A percentile compares a stretch with the other conserved stretches of the same genome.
phyloP scores from a whole-genome alignment of 2,329 filamentous ascomycete species.

The Knoxdaviesia proteae region DNA sequence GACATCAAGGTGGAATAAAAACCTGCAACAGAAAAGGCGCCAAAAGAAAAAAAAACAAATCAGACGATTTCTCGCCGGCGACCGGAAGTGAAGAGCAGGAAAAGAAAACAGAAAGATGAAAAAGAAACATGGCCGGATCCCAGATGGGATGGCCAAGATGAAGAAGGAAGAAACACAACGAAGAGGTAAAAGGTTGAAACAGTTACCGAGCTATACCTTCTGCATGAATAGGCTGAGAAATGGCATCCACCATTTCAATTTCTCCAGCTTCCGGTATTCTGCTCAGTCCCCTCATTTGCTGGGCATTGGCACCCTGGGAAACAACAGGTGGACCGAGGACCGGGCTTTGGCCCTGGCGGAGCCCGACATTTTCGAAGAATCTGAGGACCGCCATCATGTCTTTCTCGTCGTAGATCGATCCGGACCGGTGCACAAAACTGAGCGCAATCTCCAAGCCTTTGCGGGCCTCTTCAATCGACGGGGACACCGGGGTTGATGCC shows the following conservation, averaged over 20 bases:
- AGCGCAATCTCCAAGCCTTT: slow-evolving; percentile 4
- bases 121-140: no score
- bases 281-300: neutral
- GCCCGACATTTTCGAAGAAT: slow-evolving; percentile 5
- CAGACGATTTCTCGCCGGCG: neutral
- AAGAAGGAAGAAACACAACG: no score
- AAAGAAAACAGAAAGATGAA: neutral
- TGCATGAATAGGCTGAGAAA: neutral
- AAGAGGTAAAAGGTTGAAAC: neutral
- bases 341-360: slow-evolving; percentile 1
- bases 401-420: slow-evolving; percentile 2
- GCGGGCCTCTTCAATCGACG: slow-evolving; percentile 5
- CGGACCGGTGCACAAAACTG: slow-evolving; percentile 4
- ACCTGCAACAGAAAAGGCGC: no score
- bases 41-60: no score
- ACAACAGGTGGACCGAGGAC: neutral
- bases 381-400: slow-evolving; percentile 5
- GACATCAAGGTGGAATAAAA: no score
- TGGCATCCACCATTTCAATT: slow-evolving; percentile 2
- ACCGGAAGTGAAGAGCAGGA: neutral
- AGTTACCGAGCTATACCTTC: slow-evolving; percentile 2
- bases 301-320: neutral
- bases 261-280: slow-evolving; percentile 3
- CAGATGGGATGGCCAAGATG: no score
- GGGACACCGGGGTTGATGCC: neutral